Evolutionary conservation across 805 yeast genomes (phyloP).

Genomic region (Candida rishiriensis): DNA sequence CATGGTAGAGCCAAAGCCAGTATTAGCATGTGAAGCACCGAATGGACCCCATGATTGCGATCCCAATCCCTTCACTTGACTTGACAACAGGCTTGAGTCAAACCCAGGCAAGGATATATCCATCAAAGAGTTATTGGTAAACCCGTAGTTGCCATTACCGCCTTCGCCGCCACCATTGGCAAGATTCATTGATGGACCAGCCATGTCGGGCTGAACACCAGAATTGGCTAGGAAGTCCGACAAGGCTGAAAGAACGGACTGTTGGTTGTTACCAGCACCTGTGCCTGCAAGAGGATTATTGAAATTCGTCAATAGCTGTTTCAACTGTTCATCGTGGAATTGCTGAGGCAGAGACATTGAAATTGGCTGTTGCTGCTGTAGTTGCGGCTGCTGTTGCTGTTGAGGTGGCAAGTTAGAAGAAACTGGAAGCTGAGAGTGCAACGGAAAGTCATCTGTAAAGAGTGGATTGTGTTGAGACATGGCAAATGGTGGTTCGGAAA

Average conservation of each 20-base stretch:
- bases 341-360: neutral
- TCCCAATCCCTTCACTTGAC: no score
- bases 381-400: conserved; percentile 5
- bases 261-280: neutral
- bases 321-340: conserved; percentile 15
- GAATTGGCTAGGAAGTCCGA: conserved; percentile 1
- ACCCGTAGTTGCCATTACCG: neutral
- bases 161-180: neutral
- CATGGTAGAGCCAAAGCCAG: no score
- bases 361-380: neutral
- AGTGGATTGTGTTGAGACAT: no score
- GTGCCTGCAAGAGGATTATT: conserved; percentile 1
- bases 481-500: no score
- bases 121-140: conserved; percentile 8
- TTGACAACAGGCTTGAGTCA: conserved; percentile 1
- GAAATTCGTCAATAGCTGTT: conserved; percentile 12
- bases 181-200: neutral
- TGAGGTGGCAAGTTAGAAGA: neutral
- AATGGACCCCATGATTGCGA: conserved; percentile 5
- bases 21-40: no score
- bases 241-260: conserved; percentile 1
- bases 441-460: no score
- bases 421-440: no score
- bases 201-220: no score
- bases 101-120: conserved; percentile 10